Base-by-base conservation (phyloP, 1,139 yeast species). In the Yamadazyma diospyri region DNA sequence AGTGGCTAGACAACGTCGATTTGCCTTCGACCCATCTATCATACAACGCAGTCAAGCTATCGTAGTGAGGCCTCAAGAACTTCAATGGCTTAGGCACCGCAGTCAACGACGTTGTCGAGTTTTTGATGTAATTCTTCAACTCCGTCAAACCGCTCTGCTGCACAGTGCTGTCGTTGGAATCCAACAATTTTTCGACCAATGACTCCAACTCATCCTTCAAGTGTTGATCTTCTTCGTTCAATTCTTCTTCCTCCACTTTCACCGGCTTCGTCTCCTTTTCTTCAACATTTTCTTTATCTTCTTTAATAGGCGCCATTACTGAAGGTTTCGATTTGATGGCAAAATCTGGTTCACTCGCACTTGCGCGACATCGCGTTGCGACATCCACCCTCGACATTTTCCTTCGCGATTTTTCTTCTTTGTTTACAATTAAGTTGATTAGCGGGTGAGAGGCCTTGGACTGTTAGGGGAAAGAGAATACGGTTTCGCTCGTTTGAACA, bases 51-150 rank as follows among this genome's bases (percentile, higher is more conserved):
- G 78, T 75, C 51, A 92, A 69, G 19, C 70, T 55, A 13, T 82
- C 81, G 55, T 81, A 92, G 49, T 80, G 87, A 11, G 97, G 95
- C 51, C 96, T 79, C 47, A 94, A 72, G 56, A 94, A 94, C 65
- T 94, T 94, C 62, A 92, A 75, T 10, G 99, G 98, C 58, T 92
- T 94, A 29, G 99, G 99, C 29, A 94, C 98, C 1, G 99, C 99
- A 2, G 98, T 94, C 97, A 92, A 92, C 6, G 97, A 88, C 21
- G 97, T 86, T 4, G 98, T 92, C 11, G 97, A 85, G 33, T 94
- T 94, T 47, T 87, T 80, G 49, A 92, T 89, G 50, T 77, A 78
- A 34, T 73, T 76, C 55, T 87, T 88, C 56, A 94, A 71, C 34
- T 80, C 69, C 28, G 72, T 72, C 47, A 94, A 69, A 18, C 87